Base-by-base conservation (phyloP, 148 eudicot genomes). In the Vaccinium vitisidaea region DNA sequence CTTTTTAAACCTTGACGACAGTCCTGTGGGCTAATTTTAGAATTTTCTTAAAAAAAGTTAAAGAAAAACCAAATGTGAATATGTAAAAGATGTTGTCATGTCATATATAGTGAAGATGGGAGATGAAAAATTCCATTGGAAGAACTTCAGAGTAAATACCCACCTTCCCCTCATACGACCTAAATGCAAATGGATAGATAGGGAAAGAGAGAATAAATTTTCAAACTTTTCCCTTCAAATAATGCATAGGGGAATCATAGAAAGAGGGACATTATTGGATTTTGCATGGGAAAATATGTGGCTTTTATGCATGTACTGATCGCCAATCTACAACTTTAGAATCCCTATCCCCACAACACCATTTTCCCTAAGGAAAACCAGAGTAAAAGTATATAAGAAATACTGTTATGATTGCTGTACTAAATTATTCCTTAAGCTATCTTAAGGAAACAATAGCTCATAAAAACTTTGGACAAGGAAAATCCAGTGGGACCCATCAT, bases 91-190 rank as follows among this genome's bases (percentile, higher is more conserved):
- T 56, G 61, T 6, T 56, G n/a, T 58, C 6, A 18, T 2, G 3
- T 79, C 86, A 88, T 80, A 82, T 85, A 58, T 74, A 32, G 81
- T 27, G 71, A n/a, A 82, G 81, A 83, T 84, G 81, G 69, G 77
- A 79, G 53, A 16, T 58, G 36, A 83, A 80, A 59, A 63, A 84
- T 81, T 76, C 80, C 76, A 48, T 49, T 27, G n/a, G 27, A 8
- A 48, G 63, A 58, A 32, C 36, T 32, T 32, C 36, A 32, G 36
- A 32, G 36, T 32, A 32, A 32, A 32, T 32, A 32, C 36, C 36
- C 36, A 32, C 36, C 90, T 84, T 75, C 92, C 92, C 91, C 90
- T 88, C 88, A 83, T 89, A 91, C 79, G 84, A 87, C 93, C 92
- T 88, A 79, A 32, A 27, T 80, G 49, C 61, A 79, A 88, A 83